These are phyloP conservation scores for Metarhizium humberi DNA, from an alignment of 2,329 filamentous ascomycete species.

Conservation along the genomic window DNA sequence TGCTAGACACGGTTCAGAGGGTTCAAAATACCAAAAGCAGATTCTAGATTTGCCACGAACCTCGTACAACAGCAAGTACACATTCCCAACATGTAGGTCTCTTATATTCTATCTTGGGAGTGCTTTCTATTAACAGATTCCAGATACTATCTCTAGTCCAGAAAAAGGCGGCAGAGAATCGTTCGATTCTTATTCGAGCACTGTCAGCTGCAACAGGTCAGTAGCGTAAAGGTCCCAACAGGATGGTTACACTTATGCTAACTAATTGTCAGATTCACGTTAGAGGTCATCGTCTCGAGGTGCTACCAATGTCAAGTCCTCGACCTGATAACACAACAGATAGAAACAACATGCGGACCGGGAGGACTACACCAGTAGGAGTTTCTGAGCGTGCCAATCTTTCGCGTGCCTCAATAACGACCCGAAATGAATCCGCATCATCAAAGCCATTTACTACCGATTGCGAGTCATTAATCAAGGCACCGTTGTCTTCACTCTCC, in stretches of 20 bases:
- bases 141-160: neutral
- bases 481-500: conserved; percentile 6
- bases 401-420: neutral
- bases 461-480: neutral
- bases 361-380: neutral
- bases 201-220: neutral
- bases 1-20: neutral
- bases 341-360: neutral
- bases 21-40: neutral
- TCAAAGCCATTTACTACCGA: neutral
- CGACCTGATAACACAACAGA: neutral
- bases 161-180: neutral
- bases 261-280: neutral
- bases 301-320: neutral
- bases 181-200: neutral
- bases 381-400: neutral
- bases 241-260: neutral
- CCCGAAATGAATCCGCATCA: neutral
- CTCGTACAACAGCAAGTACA: neutral
- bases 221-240: neutral
- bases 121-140: neutral
- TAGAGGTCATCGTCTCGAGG: neutral
- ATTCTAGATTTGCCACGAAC: neutral
- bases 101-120: neutral
- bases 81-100: neutral